Evolutionary conservation across 495 filamentous ascomycete species (phyloP), one percentile per base, ranked within the genome.

Genomic region (Neurospora sp.): DNA sequence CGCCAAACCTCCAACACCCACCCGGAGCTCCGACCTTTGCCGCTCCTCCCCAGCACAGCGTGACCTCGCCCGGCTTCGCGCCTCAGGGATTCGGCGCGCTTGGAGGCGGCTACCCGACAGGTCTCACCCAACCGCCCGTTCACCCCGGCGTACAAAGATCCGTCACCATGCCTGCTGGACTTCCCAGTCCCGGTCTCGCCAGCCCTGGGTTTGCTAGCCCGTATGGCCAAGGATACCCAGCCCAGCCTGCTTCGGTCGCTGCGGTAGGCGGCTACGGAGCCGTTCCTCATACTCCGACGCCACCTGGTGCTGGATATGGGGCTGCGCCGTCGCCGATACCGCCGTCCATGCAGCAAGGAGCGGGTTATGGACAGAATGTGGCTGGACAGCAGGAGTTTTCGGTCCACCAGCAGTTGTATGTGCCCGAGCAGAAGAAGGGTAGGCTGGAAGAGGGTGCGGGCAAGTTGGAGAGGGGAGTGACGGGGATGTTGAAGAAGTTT

Each of bases 401-500:
- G 41, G 87, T 95, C 39, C 94, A 97, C 79, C 88, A 86, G 74
- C 93, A 96, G 81, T 79, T 92, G 14, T 97, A 96, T 77, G 81
- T 90, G 72, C 93, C 94, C 10, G 90, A 93, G 78, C 83, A 85
- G 38, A 84, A 88, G 70, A 86, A 87, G 72, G 84, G 87, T 72
- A 91, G 86, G 78, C 78, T 97, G 35, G 93, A 95, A 76, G 88
- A 91, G 71, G 83, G 86, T 62, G 90, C 91, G n/a, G 87, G 85
- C 2, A 85, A 87, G 76, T 75, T 96, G 70, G 94, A 97, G 83
- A 91, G 89, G 80, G 90, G 91, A 4, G 89, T 97, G 16, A 91
- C 91, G 73, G 86, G 91, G 42, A 91, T 96, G 81, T 84, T 97
- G 78, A 97, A 94, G 89, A 94, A 90, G 83, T 85, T 97, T 78